phyloP scores from a whole-genome alignment of 2,329 filamentous ascomycete genomes.

The Decorospora gaudefroyi region DNA sequence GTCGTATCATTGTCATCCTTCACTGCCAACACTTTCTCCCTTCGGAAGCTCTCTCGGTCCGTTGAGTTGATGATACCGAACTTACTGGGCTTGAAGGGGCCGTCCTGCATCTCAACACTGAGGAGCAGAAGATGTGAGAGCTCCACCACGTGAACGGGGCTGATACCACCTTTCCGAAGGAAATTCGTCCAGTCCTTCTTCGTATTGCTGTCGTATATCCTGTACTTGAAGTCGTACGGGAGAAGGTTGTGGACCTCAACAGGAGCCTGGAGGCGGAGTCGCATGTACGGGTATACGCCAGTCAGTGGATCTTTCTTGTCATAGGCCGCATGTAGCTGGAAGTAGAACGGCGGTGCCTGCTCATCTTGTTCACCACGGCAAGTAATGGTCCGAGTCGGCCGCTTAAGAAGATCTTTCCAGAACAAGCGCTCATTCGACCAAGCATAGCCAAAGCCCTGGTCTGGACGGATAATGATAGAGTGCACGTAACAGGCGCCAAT shows the following conservation, averaged over 20 bases:
- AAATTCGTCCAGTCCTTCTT: slow-evolving; percentile 99
- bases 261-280: slow-evolving; percentile 85
- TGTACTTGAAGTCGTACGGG: slow-evolving; percentile 98
- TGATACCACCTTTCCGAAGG: slow-evolving; percentile 91
- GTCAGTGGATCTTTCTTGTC: slow-evolving; percentile 83
- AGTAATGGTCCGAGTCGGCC: slow-evolving; percentile 82
- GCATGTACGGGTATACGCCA: slow-evolving; percentile 91
- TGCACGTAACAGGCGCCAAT: slow-evolving; percentile 92
- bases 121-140: slow-evolving; percentile 89
- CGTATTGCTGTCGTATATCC: slow-evolving; percentile 98
- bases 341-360: slow-evolving; percentile 82
- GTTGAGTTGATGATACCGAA: slow-evolving; percentile 97
- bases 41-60: slow-evolving; percentile 82
- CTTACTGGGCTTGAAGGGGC: slow-evolving; percentile 89
- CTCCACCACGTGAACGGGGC: slow-evolving; percentile 95
- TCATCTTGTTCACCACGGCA: slow-evolving; percentile 86
- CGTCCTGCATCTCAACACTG: slow-evolving; percentile 96
- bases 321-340: slow-evolving; percentile 87
- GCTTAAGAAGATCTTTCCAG: slow-evolving; percentile 88
- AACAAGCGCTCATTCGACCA: slow-evolving; percentile 90
- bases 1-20: slow-evolving; percentile 83
- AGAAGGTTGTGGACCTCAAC: slow-evolving; percentile 93
- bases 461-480: slow-evolving; percentile 82
- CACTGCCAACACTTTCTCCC: slow-evolving; percentile 76
- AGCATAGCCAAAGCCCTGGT: slow-evolving; percentile 93